These are phyloP conservation scores for Botrytis galanthina DNA, from an alignment of 2,329 filamentous ascomycete species.

Conservation along the genomic window DNA sequence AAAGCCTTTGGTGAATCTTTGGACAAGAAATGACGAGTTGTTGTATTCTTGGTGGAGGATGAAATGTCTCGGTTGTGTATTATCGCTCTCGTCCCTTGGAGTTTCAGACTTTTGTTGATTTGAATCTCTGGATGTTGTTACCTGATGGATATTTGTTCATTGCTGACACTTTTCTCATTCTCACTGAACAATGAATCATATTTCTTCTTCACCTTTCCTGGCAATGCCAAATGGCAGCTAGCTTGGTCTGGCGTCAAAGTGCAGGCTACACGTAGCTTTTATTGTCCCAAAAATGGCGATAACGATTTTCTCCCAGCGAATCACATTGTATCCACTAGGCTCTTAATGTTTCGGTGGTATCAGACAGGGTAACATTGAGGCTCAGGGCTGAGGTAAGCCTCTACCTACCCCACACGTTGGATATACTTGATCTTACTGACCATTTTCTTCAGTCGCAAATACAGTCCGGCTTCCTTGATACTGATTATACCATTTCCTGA, in stretches of 20 bases:
- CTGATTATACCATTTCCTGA: background rate
- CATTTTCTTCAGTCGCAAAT: background rate
- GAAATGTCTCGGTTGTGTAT: background rate
- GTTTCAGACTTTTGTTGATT: background rate
- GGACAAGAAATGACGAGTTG: background rate
- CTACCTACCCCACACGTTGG: background rate
- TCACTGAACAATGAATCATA: no score
- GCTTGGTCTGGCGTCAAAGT: no score
- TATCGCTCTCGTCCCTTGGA: background rate
- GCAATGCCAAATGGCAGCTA: no score
- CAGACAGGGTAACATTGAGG: background rate
- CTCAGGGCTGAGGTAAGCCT: background rate
- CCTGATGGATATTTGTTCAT: no score
- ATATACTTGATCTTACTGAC: background rate
- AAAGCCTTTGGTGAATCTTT: background rate
- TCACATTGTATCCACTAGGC: background rate
- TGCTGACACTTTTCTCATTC: no score
- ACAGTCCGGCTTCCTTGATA: rapidly evolving
- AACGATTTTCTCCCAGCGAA: background rate
- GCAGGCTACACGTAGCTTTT: no score
- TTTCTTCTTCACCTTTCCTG: no score
- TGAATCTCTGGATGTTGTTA: background rate
- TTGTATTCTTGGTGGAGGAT: background rate
- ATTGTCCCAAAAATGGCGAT: no score
- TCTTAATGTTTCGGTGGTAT: background rate